A percentile compares a stretch with the other conserved stretches of the same genome.
These are phyloP conservation scores for Kalaharituber pfeilii DNA, from an alignment of 2,329 filamentous ascomycete genomes.

Conservation along the genomic window DNA sequence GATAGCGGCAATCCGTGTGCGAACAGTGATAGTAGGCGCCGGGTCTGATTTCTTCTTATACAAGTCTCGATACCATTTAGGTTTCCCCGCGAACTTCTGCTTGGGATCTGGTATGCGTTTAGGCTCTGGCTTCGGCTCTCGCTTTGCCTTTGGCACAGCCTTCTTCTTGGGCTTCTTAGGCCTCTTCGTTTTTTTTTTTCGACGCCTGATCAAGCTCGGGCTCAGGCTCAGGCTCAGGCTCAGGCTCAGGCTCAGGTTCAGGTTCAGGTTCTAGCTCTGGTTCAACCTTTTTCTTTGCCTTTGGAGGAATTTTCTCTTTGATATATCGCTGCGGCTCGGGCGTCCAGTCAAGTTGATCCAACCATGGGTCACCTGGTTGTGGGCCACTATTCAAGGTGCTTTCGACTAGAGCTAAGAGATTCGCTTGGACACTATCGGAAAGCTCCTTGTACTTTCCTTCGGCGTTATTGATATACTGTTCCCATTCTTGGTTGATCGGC, in stretches of 20 bases:
- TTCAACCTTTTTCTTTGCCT: background rate
- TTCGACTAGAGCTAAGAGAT: constrained; percentile 55
- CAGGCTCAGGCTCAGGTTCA: no score
- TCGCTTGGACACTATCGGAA: constrained; percentile 58
- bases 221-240: no score
- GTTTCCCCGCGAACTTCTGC: constrained; percentile 94
- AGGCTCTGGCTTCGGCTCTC: background rate
- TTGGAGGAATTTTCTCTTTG: constrained; percentile 32
- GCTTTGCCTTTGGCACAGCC: constrained; percentile 51
- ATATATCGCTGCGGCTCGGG: constrained; percentile 81
- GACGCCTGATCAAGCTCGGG: no score
- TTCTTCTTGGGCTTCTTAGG: constrained; percentile 54
- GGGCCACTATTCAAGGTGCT: constrained; percentile 40
- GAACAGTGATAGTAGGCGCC: constrained; percentile 53
- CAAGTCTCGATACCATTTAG: constrained; percentile 87
- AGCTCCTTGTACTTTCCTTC: constrained; percentile 69
- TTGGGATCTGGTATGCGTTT: background rate
- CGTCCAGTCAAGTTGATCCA: constrained; percentile 87
- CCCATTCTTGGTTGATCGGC: constrained; percentile 76
- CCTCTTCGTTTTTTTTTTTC: background rate
- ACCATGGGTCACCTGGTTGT: constrained; percentile 57
- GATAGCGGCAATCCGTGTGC: constrained; percentile 73
- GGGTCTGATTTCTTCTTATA: constrained; percentile 51
- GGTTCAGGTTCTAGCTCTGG: no score
- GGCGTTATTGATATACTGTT: constrained; percentile 63